These are phyloP conservation scores for Chlorella sp. DNA, from an alignment of 139 green algal genomes.

Conservation along the genomic window DNA sequence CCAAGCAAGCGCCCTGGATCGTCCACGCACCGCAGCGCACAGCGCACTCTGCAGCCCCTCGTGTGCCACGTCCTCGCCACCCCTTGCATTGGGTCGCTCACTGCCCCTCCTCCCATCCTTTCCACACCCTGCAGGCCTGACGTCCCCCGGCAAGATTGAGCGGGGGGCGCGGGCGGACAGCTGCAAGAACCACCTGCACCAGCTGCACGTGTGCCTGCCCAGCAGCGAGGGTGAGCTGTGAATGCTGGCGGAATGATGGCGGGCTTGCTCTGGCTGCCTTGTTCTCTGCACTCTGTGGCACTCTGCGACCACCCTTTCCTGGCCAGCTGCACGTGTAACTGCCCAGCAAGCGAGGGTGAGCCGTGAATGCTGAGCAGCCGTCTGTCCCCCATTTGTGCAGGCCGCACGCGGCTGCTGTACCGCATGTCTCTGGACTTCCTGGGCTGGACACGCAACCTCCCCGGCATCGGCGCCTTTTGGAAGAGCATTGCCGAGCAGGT, in stretches of 20 bases:
- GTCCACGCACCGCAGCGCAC: too few species aligned
- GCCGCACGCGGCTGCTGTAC: constrained; percentile 96
- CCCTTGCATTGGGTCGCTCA: too few species aligned
- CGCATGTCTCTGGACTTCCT: constrained; percentile 98
- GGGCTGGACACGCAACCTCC: constrained; percentile 84
- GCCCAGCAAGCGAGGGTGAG: too few species aligned
- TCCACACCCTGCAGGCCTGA: not conserved
- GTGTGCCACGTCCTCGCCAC: too few species aligned
- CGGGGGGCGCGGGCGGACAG: constrained; percentile 8
- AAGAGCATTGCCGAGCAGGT: constrained; percentile 77
- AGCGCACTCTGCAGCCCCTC: too few species aligned
- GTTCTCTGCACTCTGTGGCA: too few species aligned
- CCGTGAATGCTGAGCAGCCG: too few species aligned
- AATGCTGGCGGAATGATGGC: not conserved
- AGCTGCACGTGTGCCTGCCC: constrained; percentile 98
- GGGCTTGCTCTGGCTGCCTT: not conserved
- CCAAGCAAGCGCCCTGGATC: too few species aligned
- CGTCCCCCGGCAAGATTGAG: constrained; percentile 39
- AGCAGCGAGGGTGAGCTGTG: constrained; percentile 40
- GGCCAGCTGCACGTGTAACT: not conserved
- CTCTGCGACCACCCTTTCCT: not conserved
- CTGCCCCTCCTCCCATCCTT: too few species aligned
- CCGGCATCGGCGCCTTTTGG: constrained; percentile 92
- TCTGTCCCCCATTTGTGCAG: constrained; percentile 28
- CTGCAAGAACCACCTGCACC: constrained; percentile 96